These are phyloP conservation scores for Baudoinia panamericana DNA, from an alignment of 495 filamentous ascomycete species.

Conservation along the genomic window DNA sequence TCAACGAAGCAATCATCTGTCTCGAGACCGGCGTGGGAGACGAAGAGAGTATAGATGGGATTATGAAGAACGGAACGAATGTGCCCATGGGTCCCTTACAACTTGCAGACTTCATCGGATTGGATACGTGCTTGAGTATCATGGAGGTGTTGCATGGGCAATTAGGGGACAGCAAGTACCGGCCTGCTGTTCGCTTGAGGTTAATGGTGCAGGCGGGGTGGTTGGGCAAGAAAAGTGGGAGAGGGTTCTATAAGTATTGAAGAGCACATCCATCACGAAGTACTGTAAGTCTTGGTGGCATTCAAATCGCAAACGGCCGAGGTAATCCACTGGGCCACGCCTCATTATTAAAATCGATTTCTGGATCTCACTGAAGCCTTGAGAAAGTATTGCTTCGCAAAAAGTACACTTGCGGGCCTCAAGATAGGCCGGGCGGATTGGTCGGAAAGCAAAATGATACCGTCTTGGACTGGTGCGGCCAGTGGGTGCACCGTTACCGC, in stretches of 20 bases:
- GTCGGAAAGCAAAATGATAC: too few species aligned
- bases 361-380: too few species aligned
- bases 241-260: constrained; percentile 85
- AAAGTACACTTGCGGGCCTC: too few species aligned
- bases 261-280: too few species aligned
- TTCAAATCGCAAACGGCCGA: too few species aligned
- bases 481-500: too few species aligned
- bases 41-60: constrained; percentile 83
- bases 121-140: constrained; percentile 92
- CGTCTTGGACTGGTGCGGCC: too few species aligned
- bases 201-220: constrained; percentile 98
- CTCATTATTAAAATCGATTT: too few species aligned
- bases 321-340: too few species aligned
- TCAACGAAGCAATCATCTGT: constrained; percentile 97
- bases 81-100: constrained; percentile 95
- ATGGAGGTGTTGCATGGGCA: constrained; percentile 92
- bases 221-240: constrained; percentile 94
- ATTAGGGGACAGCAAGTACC: constrained; percentile 89
- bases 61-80: constrained; percentile 99
- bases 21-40: constrained; percentile 82
- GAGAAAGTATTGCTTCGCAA: too few species aligned
- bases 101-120: constrained; percentile 91
- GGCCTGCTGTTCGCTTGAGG: constrained; percentile 67
- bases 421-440: too few species aligned
- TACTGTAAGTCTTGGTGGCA: too few species aligned